These are phyloP conservation scores for Rhizopus arrhizus DNA, from an alignment of 371 early-diverging fungal genomes.

Conservation along the genomic window DNA sequence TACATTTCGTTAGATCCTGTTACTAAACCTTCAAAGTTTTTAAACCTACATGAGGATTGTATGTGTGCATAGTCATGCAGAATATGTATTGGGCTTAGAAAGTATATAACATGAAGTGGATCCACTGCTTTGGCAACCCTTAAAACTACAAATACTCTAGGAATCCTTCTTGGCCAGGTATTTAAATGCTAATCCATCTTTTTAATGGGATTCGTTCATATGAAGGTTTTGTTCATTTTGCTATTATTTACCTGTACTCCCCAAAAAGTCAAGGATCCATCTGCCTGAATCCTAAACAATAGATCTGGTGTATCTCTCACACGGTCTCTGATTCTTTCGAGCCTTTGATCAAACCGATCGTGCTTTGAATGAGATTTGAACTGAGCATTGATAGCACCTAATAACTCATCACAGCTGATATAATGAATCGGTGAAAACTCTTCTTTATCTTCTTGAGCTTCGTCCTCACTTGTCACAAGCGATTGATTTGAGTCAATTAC, in stretches of 20 bases:
- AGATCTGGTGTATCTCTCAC: constrained; percentile 79
- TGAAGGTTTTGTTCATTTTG: neutral
- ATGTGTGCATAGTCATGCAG: constrained; percentile 59
- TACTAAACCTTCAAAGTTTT: neutral
- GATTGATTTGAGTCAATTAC: constrained; percentile 75
- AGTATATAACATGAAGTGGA: constrained; percentile 59
- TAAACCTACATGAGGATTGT: constrained; percentile 45
- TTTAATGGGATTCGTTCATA: neutral
- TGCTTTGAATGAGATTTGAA: constrained; percentile 35
- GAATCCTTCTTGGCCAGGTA: constrained; percentile 61
- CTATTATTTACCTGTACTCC: constrained; percentile 67
- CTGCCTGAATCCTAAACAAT: constrained; percentile 68
- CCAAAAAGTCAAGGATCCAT: constrained; percentile 80
- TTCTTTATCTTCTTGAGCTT: constrained; percentile 10
- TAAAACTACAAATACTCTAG: constrained; percentile 70
- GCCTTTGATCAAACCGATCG: constrained; percentile 37
- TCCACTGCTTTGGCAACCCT: constrained; percentile 65
- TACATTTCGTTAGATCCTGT: neutral
- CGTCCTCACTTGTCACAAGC: constrained; percentile 54
- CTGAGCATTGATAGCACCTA: constrained; percentile 47
- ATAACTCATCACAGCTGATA: constrained; percentile 62
- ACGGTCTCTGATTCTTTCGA: constrained; percentile 59
- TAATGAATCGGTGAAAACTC: constrained; percentile 65
- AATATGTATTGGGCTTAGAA: constrained; percentile 58
- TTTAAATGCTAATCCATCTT: constrained; percentile 57